phyloP scores from a whole-genome alignment of 2,329 filamentous ascomycete species.

The Celoporthe dispersa region DNA sequence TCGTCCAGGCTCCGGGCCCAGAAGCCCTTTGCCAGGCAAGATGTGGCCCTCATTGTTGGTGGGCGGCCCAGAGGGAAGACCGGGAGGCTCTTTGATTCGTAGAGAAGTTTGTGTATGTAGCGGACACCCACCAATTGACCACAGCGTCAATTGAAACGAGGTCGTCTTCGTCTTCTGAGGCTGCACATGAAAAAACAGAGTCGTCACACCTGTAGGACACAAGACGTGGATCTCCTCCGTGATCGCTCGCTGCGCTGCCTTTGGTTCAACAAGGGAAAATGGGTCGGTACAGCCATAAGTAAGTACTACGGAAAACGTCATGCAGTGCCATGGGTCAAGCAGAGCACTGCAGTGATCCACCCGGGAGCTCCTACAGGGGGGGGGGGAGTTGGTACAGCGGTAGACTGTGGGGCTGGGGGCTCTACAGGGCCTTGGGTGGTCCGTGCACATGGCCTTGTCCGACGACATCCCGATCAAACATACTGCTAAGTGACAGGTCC shows the following conservation, averaged over 20 bases:
- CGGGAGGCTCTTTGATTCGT: background rate
- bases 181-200: background rate
- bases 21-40: conserved; percentile 57
- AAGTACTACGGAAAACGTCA: conserved; percentile 8
- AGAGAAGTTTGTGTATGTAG: background rate
- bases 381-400: background rate
- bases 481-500: too few species aligned
- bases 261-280: background rate
- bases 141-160: background rate
- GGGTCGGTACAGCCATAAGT: background rate
- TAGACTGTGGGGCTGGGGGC: background rate
- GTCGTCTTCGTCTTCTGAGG: background rate
- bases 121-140: background rate
- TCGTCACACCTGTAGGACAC: background rate
- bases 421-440: background rate
- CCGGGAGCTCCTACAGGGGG: background rate
- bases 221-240: background rate
- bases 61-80: background rate
- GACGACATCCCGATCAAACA: background rate
- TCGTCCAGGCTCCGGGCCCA: conserved; percentile 63
- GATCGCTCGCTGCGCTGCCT: background rate
- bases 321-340: background rate
- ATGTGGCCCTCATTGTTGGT: conserved; percentile 53
- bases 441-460: conserved; percentile 8
- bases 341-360: background rate